phyloP scores from a whole-genome alignment of 495 filamentous ascomycete genomes.

The Friedmanniomyces endolithicus region DNA sequence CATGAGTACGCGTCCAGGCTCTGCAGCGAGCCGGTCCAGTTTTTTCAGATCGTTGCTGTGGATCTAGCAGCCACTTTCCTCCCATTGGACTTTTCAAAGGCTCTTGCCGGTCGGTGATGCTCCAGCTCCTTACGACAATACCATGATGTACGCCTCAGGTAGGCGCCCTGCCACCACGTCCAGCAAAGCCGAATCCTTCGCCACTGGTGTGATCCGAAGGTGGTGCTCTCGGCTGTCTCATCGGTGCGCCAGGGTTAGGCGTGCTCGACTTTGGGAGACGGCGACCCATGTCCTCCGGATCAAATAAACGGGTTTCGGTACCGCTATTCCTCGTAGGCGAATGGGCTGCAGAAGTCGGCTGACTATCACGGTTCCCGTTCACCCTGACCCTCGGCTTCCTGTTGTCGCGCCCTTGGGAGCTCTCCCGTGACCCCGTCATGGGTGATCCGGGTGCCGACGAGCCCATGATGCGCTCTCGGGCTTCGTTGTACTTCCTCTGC shows the following conservation, averaged over 20 bases:
- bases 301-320: slow-evolving; percentile 49
- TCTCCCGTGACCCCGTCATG: slow-evolving; percentile 51
- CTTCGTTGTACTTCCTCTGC: slow-evolving; percentile 77
- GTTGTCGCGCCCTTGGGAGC: slow-evolving; percentile 25
- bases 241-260: not conserved
- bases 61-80: too few relatives aligned
- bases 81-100: too few relatives aligned
- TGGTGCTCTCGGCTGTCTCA: slow-evolving; percentile 6
- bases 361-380: slow-evolving; percentile 31
- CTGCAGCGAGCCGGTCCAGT: too few relatives aligned
- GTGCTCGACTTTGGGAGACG: slow-evolving; percentile 31
- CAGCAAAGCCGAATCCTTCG: slow-evolving; percentile 8
- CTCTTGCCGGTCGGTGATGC: too few relatives aligned
- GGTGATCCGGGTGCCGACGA: slow-evolving; percentile 38
- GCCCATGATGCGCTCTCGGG: slow-evolving; percentile 71
- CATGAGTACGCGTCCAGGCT: too few relatives aligned
- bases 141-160: too few relatives aligned
- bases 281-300: slow-evolving; percentile 49
- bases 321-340: slow-evolving; percentile 29
- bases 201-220: not conserved
- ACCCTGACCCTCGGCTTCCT: slow-evolving; percentile 16
- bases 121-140: too few relatives aligned
- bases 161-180: not conserved
- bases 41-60: too few relatives aligned
- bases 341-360: slow-evolving; percentile 37